These are phyloP conservation scores for Amborella trichopoda DNA, from an alignment of 164 flowering plant genomes.

Conservation along the genomic window DNA sequence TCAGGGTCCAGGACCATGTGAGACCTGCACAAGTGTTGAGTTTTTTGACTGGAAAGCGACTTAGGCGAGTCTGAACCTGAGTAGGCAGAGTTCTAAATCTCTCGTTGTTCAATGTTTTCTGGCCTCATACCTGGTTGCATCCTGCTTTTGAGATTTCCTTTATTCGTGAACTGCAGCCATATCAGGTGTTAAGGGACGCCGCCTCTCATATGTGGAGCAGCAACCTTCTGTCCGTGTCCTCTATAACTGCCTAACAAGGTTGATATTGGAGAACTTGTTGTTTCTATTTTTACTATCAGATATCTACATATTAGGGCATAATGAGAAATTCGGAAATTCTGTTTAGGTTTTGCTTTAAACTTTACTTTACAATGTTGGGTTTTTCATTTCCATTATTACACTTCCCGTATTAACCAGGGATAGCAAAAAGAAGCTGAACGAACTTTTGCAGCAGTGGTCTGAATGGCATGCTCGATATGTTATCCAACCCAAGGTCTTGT, in stretches of 20 bases:
- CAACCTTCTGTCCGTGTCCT: slow-evolving; percentile 60
- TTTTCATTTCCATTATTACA: neutral
- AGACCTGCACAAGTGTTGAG: no score
- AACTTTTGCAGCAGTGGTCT: slow-evolving; percentile 79
- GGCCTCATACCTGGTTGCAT: neutral
- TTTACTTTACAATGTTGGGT: neutral
- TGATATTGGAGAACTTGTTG: slow-evolving; percentile 9
- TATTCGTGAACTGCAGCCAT: slow-evolving; percentile 27
- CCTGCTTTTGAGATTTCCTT: slow-evolving; percentile 22
- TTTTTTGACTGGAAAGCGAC: neutral
- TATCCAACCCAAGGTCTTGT: slow-evolving; percentile 35
- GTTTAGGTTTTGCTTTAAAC: neutral
- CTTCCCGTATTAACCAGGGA: slow-evolving; percentile 28
- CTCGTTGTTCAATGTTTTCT: neutral
- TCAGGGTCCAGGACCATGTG: neutral
- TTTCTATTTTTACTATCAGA: neutral
- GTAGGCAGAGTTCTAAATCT: no score
- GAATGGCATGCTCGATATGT: slow-evolving; percentile 61
- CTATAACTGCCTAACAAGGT: slow-evolving; percentile 70
- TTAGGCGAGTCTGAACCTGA: no score
- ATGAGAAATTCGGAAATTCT: neutral
- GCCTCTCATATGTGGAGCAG: slow-evolving; percentile 35
- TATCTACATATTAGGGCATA: neutral
- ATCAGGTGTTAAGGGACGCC: slow-evolving; percentile 64
- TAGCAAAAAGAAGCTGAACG: slow-evolving; percentile 71